Conservation (phyloP, 106 monocot genomes). For the Allium sativum region DNA sequence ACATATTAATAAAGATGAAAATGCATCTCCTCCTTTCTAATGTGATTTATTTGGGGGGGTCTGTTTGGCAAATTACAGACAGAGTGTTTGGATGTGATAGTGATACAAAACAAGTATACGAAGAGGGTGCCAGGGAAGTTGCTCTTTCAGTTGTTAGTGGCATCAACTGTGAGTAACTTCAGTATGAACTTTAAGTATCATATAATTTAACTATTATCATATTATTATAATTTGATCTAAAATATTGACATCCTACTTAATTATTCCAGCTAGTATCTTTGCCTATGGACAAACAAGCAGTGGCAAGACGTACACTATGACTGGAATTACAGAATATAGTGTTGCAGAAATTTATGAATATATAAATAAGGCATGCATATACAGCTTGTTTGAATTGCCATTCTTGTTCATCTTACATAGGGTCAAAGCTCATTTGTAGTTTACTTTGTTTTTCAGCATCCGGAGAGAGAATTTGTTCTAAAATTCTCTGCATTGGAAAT, state of each 20-base stretch:
- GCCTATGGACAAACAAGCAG: constrained; percentile 84
- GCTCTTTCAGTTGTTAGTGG: constrained; percentile 65
- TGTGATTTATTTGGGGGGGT: neutral
- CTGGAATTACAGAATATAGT: constrained; percentile 55
- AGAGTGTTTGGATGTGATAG: constrained; percentile 46
- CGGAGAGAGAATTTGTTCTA: constrained; percentile 47
- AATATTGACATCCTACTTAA: constrained; percentile 2
- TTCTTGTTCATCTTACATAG: too few species aligned
- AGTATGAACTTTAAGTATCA: too few species aligned
- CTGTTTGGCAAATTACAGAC: constrained; percentile 16
- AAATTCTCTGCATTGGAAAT: constrained; percentile 81
- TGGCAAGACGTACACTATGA: constrained; percentile 78
- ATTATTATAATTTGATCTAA: neutral
- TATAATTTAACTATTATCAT: neutral
- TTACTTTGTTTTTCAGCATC: constrained; percentile 31
- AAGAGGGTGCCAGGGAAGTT: constrained; percentile 65
- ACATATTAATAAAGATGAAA: too few species aligned
- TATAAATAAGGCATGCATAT: constrained; percentile 38
- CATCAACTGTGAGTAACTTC: constrained; percentile 43
- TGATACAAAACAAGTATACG: constrained; percentile 56
- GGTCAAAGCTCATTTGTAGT: neutral
- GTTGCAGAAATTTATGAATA: constrained; percentile 63
- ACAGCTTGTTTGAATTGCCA: too few species aligned
- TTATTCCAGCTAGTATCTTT: constrained; percentile 59
- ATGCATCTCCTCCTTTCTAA: too few species aligned